phyloP scores from a whole-genome alignment of 2,329 filamentous ascomycete species.

The Penicillium glabrum region DNA sequence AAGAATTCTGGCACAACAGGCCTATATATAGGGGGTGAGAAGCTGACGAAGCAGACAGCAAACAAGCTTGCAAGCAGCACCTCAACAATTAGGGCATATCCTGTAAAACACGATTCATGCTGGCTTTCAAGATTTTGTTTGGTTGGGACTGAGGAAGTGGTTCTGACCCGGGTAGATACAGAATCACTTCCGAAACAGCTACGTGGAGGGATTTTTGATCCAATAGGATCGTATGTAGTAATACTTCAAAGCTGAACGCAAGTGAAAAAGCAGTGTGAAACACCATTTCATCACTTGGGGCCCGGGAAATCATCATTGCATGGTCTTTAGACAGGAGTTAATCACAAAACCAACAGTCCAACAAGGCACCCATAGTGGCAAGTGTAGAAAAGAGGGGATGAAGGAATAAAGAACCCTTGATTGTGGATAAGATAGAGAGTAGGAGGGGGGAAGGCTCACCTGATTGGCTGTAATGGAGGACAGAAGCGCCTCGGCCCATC shows the following conservation, averaged over 20 bases:
- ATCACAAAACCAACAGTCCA: not conserved
- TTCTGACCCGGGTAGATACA: no score
- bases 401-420: not conserved
- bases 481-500: not conserved
- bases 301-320: not conserved
- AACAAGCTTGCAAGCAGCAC: no score
- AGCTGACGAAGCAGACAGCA: no score
- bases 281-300: not conserved
- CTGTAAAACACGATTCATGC: no score
- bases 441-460: not conserved
- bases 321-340: not conserved
- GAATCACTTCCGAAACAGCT: no score
- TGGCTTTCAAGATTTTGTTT: no score
- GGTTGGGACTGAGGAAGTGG: no score
- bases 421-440: not conserved
- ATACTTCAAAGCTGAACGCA: no score
- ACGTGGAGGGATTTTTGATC: no score
- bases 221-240: not conserved
- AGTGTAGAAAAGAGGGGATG: not conserved
- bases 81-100: no score
- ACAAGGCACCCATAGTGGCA: not conserved
- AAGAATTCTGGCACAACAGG: no score
- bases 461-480: not conserved
- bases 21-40: no score
- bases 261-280: not conserved